Evolutionary conservation across 805 yeast genomes (phyloP).

Genomic region (Sungouiella blattae): DNA sequence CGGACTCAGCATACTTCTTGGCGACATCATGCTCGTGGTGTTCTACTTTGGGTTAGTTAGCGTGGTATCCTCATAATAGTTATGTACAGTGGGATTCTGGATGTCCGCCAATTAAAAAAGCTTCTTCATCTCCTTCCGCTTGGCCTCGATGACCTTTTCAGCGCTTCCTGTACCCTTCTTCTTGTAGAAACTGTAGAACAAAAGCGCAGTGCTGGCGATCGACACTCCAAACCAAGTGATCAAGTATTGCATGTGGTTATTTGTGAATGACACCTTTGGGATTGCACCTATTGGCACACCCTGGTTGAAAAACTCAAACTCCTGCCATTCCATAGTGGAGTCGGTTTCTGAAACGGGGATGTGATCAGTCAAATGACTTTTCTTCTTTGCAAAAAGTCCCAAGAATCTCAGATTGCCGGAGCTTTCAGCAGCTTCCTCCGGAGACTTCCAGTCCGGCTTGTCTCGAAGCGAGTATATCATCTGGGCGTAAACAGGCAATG

Average conservation of each 20-base stretch:
- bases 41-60: constrained; percentile 38
- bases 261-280: constrained; percentile 78
- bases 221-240: constrained; percentile 94
- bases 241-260: constrained; percentile 88
- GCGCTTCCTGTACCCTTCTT: constrained; percentile 30
- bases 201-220: constrained; percentile 64
- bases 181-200: constrained; percentile 37
- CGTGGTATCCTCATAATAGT: constrained; percentile 2
- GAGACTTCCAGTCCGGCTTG: constrained; percentile 48
- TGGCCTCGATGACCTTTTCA: constrained; percentile 38
- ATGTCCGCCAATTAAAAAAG: constrained; percentile 6
- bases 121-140: constrained; percentile 33
- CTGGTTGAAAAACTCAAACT: constrained; percentile 57
- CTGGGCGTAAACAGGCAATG: constrained; percentile 75
- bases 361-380: constrained; percentile 15
- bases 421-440: constrained; percentile 6
- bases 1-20: constrained; percentile 31
- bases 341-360: constrained; percentile 23
- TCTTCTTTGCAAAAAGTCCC: constrained; percentile 10
- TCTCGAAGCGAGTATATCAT: constrained; percentile 65
- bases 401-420: constrained; percentile 6
- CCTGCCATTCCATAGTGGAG: constrained; percentile 37
- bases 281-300: constrained; percentile 89
- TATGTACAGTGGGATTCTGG: constrained; percentile 3
- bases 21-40: constrained; percentile 35